Conservation (phyloP, 2,329 filamentous ascomycete genomes). For the Hymenoscyphus scutula region DNA sequence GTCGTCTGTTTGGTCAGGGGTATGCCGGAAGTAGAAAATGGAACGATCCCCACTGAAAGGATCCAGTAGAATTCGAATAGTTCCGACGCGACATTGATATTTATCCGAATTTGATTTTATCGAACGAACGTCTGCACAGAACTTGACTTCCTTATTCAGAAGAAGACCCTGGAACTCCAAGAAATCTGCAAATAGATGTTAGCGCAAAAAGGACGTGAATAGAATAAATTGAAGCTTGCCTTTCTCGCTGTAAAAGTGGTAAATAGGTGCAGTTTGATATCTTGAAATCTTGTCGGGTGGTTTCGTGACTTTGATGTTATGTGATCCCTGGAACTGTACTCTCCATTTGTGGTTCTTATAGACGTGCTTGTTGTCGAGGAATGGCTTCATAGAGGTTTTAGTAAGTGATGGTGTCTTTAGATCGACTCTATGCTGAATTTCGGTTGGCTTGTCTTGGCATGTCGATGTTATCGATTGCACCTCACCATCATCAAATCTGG, state of each 20-base stretch:
- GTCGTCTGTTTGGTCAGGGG: slow-evolving; percentile 19
- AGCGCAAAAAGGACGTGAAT: background rate
- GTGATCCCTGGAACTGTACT: slow-evolving; percentile 24
- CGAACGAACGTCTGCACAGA: slow-evolving; percentile 16
- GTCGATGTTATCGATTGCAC: slow-evolving; percentile 18
- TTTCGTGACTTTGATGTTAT: slow-evolving; percentile 23
- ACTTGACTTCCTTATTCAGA: slow-evolving; percentile 20
- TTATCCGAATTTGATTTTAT: slow-evolving; percentile 21
- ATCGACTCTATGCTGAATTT: slow-evolving; percentile 24
- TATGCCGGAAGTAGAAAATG: slow-evolving; percentile 26
- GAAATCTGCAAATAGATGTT: slow-evolving; percentile 16
- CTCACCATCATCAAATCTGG: slow-evolving; percentile 20
- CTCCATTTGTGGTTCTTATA: slow-evolving; percentile 19
- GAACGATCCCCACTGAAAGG: slow-evolving; percentile 13
- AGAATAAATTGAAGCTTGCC: slow-evolving; percentile 11
- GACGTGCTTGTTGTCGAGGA: slow-evolving; percentile 25
- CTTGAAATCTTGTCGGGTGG: slow-evolving; percentile 9
- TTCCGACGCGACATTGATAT: slow-evolving; percentile 20
- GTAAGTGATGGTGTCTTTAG: slow-evolving; percentile 6
- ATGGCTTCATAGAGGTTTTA: slow-evolving; percentile 29
- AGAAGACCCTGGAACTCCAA: slow-evolving; percentile 22
- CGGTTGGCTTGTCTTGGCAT: slow-evolving; percentile 18
- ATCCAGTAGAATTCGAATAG: slow-evolving; percentile 26
- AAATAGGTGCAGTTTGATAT: slow-evolving; percentile 18
- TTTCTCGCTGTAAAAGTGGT: slow-evolving; percentile 24